Evolutionary conservation across 2,329 filamentous ascomycete species (phyloP).

Genomic region (Colletotrichum gloeosporioides): DNA sequence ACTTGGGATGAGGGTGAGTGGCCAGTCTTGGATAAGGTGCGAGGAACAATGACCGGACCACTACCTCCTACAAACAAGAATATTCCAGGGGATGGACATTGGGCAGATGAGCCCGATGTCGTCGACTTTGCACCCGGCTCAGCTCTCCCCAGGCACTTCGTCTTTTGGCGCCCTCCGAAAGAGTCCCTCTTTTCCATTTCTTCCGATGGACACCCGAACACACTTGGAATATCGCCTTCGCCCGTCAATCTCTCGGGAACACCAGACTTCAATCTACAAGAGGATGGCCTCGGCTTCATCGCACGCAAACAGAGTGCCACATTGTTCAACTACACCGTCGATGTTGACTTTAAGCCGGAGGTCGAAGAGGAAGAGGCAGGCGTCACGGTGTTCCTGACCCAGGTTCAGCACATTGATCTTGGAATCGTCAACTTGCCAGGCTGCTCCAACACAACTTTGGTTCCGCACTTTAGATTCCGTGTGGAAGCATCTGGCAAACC

Average conservation of each 20-base stretch:
- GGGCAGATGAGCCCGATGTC: slow-evolving; percentile 45
- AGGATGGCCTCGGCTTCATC: slow-evolving; percentile 48
- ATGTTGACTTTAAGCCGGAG: slow-evolving; percentile 47
- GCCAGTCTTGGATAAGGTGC: slow-evolving; percentile 48
- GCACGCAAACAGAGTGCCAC: slow-evolving; percentile 60
- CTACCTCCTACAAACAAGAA: slow-evolving; percentile 36
- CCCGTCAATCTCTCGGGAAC: slow-evolving; percentile 25
- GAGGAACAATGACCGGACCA: slow-evolving; percentile 47
- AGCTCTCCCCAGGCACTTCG: slow-evolving; percentile 47
- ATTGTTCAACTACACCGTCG: slow-evolving; percentile 55
- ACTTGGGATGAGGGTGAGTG: slow-evolving; percentile 55
- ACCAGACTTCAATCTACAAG: slow-evolving; percentile 46
- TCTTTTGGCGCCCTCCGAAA: slow-evolving; percentile 51
- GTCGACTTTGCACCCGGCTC: slow-evolving; percentile 47
- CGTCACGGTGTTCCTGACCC: slow-evolving; percentile 56
- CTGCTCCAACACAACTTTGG: slow-evolving; percentile 12
- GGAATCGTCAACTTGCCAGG: slow-evolving; percentile 38
- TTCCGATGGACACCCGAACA: slow-evolving; percentile 40
- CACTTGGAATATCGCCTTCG: slow-evolving; percentile 27
- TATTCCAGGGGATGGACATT: slow-evolving; percentile 45
- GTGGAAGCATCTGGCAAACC: slow-evolving; percentile 43
- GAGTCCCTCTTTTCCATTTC: slow-evolving; percentile 41
- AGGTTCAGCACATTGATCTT: slow-evolving; percentile 58
- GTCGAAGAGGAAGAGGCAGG: slow-evolving; percentile 53
- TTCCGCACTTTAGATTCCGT: slow-evolving; percentile 48